Conservation (phyloP, 371 early-diverging fungal species). For the Sporodiniella umbellata region DNA sequence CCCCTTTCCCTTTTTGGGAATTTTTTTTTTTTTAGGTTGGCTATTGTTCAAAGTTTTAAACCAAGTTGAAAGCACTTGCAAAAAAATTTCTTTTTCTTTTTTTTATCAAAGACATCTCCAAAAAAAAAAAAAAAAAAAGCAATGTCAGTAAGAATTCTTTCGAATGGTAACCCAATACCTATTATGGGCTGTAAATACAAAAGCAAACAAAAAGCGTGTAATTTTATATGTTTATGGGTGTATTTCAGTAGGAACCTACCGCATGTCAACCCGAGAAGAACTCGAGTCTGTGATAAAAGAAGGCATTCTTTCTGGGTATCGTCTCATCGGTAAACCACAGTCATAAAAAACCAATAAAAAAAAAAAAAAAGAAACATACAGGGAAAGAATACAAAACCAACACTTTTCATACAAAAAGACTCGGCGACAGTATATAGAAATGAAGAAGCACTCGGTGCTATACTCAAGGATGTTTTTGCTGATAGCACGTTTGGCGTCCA, state of each 20-base stretch:
- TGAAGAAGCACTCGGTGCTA: slow-evolving; percentile 77
- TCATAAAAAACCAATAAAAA: neutral
- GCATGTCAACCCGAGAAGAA: slow-evolving; percentile 50
- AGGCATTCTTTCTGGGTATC: slow-evolving; percentile 65
- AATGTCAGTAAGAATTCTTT: neutral
- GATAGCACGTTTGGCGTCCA: slow-evolving; percentile 50
- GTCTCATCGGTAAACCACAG: slow-evolving; percentile 66
- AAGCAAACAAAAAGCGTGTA: neutral
- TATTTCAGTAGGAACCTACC: slow-evolving; percentile 68
- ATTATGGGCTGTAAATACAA: neutral
- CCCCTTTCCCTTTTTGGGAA: too few relatives aligned
- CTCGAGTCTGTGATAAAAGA: slow-evolving; percentile 45
- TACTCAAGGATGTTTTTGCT: slow-evolving; percentile 59
- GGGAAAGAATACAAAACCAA: too few relatives aligned
- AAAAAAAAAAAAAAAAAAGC: too few relatives aligned
- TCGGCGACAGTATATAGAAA: slow-evolving; percentile 84
- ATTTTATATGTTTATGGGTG: neutral
- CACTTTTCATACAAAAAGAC: slow-evolving; percentile 31
- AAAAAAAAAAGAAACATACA: neutral
- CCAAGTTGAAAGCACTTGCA: too few relatives aligned
- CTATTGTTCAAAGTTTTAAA: too few relatives aligned
- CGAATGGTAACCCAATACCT: neutral
- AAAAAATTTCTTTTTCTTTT: neutral
- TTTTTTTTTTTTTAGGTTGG: too few relatives aligned
- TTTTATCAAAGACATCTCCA: neutral